Evolutionary conservation across 306 rosid species (phyloP).

Genomic region (barrel medic (Medicago truncatula)): MtrunA17r5.0-ANR NC_053049.1:11976501-11977000

Average conservation of each 20-base stretch:
- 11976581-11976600: too few species aligned
- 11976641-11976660: too few species aligned
- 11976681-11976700: conserved; percentile 36
- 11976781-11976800: conserved; percentile 43
- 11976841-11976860: conserved; percentile 44
- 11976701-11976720: conserved; percentile 53
- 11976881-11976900: conserved; percentile 62
- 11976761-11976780: conserved; percentile 66
- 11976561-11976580: too few species aligned
- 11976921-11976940: conserved; percentile 55
- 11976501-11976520: too few species aligned
- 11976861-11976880: conserved; percentile 61
- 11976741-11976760: conserved; percentile 55
- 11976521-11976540: too few species aligned
- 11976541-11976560: too few species aligned
- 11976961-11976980: conserved; percentile 54
- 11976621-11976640: too few species aligned
- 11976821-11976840: conserved; percentile 55
- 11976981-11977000: conserved; percentile 45
- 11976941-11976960: conserved; percentile 52
- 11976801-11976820: conserved; percentile 54
- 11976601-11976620: too few species aligned
- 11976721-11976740: conserved; percentile 53
- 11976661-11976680: not conserved
- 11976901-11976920: conserved; percentile 46